Evolutionary conservation across 2,329 filamentous ascomycete genomes (phyloP), one percentile per base, ranked within the genome.

Genomic region (Diaporthe batatas): DNA sequence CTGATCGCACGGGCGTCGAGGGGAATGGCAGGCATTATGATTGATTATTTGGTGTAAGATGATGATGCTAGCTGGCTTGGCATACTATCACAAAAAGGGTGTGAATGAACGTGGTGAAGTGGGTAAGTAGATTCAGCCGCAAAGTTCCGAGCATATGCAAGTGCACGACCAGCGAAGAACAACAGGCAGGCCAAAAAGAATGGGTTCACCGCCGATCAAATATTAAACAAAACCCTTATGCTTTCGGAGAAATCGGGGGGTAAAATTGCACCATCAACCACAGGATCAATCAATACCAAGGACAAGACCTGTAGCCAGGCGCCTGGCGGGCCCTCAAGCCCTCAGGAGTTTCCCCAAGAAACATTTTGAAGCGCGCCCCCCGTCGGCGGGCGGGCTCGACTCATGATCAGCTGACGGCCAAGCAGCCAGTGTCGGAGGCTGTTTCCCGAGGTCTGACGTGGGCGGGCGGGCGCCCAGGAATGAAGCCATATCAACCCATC

Each of bases 11-110:
- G 72, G 18, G 70, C 44, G 49, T 74, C 70, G 70, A 74, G 29
- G 34, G 70, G 57, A 51, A 73, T 55, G 18, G 42, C 72, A 65
- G 72, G 72, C 70, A 72, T 74, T 51, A 21, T 69, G 21, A 47
- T 70, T 25, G 51, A 42, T 57, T 49, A 44, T 3, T 57, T 6
- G 25, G 36, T 58, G 42, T 55, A 44, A 39, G 25, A 51, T 53
- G 49, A 44, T 39, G 25, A 51, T 53, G 49, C n/a, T 49, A 67
- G 62, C 62, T 32, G 47, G n/a, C 47, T 67, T 67, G 62, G 62
- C 62, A 53, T 51, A 51, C 59, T 47, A 51, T 21, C 16, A 14
- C 16, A 14, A 54, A 21, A 10, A 6, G n/a, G 44, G 39, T 25
- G 29, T 44, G 16, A 25, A 58, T 47, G 39, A 42, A 42, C 14